Percentiles rank a stretch among this genome's conserved stretches.
These are phyloP conservation scores for Paraleonurus japonicus DNA, from an alignment of 257 asterid genomes.

Conservation along the genomic window DNA sequence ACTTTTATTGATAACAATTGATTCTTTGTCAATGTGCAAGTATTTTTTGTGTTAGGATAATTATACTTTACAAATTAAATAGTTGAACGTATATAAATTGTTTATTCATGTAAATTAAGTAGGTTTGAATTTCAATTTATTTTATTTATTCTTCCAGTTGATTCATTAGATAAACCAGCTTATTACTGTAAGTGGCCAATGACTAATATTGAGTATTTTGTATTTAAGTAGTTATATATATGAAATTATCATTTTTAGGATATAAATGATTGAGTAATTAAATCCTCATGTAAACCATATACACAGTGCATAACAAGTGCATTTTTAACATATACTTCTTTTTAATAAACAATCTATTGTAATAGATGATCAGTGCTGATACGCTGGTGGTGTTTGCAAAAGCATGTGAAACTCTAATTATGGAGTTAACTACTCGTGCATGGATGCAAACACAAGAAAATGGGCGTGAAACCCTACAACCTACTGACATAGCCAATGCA, in stretches of 20 bases:
- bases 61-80: not conserved
- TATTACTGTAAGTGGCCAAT: not conserved
- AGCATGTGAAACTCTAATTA: constrained; percentile 39
- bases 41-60: no score
- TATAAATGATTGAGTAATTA: not conserved
- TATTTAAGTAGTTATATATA: not conserved
- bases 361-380: constrained; percentile 45
- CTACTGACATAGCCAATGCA: constrained; percentile 38
- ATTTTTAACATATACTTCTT: no score
- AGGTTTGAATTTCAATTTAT: not conserved
- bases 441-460: constrained; percentile 37
- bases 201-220: not conserved
- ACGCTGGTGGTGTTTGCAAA: constrained; percentile 36
- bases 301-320: no score
- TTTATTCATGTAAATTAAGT: no score
- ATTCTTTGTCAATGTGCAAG: no score
- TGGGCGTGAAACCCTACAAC: constrained; percentile 27
- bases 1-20: no score
- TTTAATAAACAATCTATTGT: no score
- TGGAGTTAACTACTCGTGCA: constrained; percentile 39
- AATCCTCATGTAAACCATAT: no score
- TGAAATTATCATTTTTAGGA: not conserved
- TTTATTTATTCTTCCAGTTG: no score
- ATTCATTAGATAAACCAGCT: not conserved
- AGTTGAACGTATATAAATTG: not conserved